Conservation (phyloP, 176 grass and related monocot species). For the Bolboschoenus planiculmis region DNA sequence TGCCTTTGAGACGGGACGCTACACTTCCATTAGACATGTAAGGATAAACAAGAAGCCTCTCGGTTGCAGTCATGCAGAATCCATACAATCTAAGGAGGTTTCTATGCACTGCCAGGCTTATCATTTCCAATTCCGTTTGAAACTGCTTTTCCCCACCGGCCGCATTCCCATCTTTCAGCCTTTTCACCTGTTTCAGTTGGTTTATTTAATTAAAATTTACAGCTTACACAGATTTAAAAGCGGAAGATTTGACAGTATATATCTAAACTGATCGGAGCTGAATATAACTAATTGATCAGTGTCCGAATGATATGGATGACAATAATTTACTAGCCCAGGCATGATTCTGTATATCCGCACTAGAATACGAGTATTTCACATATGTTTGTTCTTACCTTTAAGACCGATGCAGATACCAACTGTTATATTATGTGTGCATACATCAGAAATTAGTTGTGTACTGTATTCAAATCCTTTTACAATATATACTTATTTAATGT, state of each 20-base stretch:
- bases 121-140: slow-evolving; percentile 85
- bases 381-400: neutral
- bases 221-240: neutral
- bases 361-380: neutral
- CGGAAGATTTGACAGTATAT: neutral
- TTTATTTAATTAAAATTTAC: neutral
- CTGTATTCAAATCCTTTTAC: neutral
- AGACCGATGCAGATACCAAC: neutral
- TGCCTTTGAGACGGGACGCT: slow-evolving; percentile 71
- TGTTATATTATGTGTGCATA: neutral
- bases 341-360: neutral
- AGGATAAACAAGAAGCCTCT: slow-evolving; percentile 78
- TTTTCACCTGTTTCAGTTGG: slow-evolving; percentile 33
- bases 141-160: slow-evolving; percentile 63
- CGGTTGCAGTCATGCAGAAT: slow-evolving; percentile 68
- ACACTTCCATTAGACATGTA: slow-evolving; percentile 89
- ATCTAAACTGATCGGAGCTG: neutral
- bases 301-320: neutral
- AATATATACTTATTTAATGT: neutral
- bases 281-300: neutral
- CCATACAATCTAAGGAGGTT: slow-evolving; percentile 69
- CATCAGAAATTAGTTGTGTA: neutral
- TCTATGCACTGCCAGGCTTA: slow-evolving; percentile 71
- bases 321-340: neutral
- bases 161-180: slow-evolving; percentile 75